phyloP scores from a whole-genome alignment of 768 basidiomycete species.

The Suillus cothurnatus region DNA sequence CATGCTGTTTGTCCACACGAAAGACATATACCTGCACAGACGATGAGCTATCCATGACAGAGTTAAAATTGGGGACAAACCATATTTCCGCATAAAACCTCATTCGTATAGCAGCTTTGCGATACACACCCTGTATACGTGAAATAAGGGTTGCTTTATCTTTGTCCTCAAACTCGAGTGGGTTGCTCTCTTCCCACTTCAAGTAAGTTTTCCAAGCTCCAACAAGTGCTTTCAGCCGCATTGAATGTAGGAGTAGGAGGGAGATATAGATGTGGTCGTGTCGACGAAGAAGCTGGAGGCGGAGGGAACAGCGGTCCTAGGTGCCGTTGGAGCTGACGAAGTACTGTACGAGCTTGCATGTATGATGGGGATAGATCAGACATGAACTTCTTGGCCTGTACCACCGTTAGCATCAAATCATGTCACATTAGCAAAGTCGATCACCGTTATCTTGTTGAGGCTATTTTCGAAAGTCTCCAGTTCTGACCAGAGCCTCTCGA shows the following conservation, averaged over 20 bases:
- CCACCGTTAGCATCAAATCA: constrained; percentile 15
- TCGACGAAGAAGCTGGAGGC: constrained; percentile 42
- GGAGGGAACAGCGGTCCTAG: constrained; percentile 62
- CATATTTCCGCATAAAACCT: constrained; percentile 95
- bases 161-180: constrained; percentile 87
- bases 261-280: constrained; percentile 52
- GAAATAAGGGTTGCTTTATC: constrained; percentile 66
- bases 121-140: constrained; percentile 80
- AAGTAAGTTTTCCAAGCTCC: constrained; percentile 90
- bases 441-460: constrained; percentile 83
- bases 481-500: constrained; percentile 92
- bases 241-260: constrained; percentile 76
- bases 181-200: constrained; percentile 95
- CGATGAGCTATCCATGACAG: constrained; percentile 13
- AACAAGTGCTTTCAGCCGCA: constrained; percentile 69
- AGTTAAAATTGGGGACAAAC: constrained; percentile 42
- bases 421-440: constrained; percentile 18
- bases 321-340: constrained; percentile 80
- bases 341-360: constrained; percentile 91
- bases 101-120: constrained; percentile 90
- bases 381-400: constrained; percentile 92
- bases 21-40: constrained; percentile 81
- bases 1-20: constrained; percentile 73
- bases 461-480: constrained; percentile 89
- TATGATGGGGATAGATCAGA: constrained; percentile 89